Conservation (phyloP, 805 yeast species). For the Metschnikowia cubensis region DNA sequence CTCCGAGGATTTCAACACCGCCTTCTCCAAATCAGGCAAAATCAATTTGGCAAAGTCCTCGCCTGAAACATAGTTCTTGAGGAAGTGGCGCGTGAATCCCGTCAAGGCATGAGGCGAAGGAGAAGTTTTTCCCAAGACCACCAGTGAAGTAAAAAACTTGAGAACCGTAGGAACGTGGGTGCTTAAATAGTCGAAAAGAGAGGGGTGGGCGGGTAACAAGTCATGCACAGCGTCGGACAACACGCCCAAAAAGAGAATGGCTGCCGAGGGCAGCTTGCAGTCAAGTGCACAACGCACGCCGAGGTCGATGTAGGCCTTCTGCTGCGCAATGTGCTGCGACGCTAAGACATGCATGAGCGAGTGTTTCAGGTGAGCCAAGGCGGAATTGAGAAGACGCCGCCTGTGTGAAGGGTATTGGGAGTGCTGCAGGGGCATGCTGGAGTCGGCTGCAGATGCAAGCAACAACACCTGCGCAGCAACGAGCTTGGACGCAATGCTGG, state of each 20-base stretch:
- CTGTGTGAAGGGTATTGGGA: constrained; percentile 12
- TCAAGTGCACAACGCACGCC: constrained; percentile 2
- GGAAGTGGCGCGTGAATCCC: constrained; percentile 40
- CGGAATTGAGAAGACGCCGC: constrained; percentile 25
- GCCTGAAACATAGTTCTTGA: constrained; percentile 38
- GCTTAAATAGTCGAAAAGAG: constrained; percentile 10
- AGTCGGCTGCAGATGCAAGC: constrained; percentile 29
- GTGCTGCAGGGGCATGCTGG: constrained; percentile 27
- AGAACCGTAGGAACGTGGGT: constrained; percentile 16
- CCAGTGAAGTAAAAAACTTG: constrained; percentile 32
- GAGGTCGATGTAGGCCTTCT: constrained; percentile 2
- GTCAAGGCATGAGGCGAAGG: constrained; percentile 33
- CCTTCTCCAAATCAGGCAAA: constrained; percentile 65
- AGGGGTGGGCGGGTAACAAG: constrained; percentile 25
- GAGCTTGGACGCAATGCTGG: constrained; percentile 2
- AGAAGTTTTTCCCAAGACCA: constrained; percentile 43
- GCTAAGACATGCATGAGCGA: constrained; percentile 14
- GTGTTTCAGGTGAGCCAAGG: constrained; percentile 28
- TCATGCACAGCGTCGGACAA: constrained; percentile 22
- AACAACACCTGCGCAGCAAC: constrained; percentile 32
- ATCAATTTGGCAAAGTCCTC: constrained; percentile 36
- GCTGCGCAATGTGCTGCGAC: not conserved
- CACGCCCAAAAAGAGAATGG: constrained; percentile 23
- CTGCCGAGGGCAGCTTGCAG: constrained; percentile 8
- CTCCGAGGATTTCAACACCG: constrained; percentile 77